These are phyloP conservation scores for Trichoderma citrinoviride DNA, from an alignment of 2,329 filamentous ascomycete genomes.

Conservation along the genomic window DNA sequence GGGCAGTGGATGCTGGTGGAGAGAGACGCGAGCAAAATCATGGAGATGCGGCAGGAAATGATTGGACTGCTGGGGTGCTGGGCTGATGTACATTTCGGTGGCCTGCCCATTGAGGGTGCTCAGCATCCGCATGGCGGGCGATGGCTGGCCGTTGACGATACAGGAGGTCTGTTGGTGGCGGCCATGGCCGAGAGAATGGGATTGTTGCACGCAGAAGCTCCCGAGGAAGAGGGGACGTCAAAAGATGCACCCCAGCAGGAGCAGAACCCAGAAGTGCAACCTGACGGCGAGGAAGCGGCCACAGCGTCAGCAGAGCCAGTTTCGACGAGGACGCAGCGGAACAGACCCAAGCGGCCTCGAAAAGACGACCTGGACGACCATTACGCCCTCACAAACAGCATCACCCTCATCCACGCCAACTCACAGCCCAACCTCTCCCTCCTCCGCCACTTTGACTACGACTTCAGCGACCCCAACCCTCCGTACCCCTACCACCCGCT, in stretches of 20 bases:
- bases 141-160: slow-evolving; percentile 85
- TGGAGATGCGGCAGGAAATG: slow-evolving; percentile 84
- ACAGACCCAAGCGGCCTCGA: slow-evolving; percentile 31
- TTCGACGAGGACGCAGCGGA: slow-evolving; percentile 27
- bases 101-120: slow-evolving; percentile 30
- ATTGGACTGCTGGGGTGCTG: slow-evolving; percentile 80
- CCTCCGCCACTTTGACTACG: slow-evolving; percentile 86
- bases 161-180: slow-evolving; percentile 76
- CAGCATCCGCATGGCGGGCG: slow-evolving; percentile 43
- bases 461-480: slow-evolving; percentile 61
- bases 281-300: slow-evolving; percentile 14
- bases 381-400: slow-evolving; percentile 68
- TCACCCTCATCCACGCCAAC: slow-evolving; percentile 78
- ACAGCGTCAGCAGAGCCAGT: not conserved
- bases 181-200: slow-evolving; percentile 88
- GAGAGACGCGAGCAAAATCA: slow-evolving; percentile 73
- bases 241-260: slow-evolving; percentile 9
- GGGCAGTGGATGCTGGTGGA: slow-evolving; percentile 76
- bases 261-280: slow-evolving; percentile 13
- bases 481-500: slow-evolving; percentile 70
- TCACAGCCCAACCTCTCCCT: slow-evolving; percentile 84
- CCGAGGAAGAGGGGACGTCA: slow-evolving; percentile 27
- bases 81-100: slow-evolving; percentile 76
- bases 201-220: slow-evolving; percentile 57
- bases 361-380: slow-evolving; percentile 59